phyloP scores from a whole-genome alignment of 2,329 filamentous ascomycete genomes.

The Ilyonectria destructans region DNA sequence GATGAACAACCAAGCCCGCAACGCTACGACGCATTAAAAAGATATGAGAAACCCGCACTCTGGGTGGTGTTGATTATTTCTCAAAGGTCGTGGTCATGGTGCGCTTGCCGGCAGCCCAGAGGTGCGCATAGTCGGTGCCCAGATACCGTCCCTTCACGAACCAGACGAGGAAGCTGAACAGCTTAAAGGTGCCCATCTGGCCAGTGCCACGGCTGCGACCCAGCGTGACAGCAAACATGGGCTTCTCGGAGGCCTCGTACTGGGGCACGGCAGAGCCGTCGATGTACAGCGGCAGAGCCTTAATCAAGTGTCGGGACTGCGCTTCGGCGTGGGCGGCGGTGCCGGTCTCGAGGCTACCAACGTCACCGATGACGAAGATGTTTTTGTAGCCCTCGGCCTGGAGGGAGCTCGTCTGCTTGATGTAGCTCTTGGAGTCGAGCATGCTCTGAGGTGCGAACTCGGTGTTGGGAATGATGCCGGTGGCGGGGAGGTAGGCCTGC shows the following conservation, averaged over 20 bases:
- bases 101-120: constrained; percentile 55
- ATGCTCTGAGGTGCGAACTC: constrained; percentile 59
- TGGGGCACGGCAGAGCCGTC: constrained; percentile 49
- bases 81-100: constrained; percentile 52
- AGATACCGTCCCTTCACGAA: constrained; percentile 58
- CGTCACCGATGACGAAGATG: constrained; percentile 64
- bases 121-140: constrained; percentile 53
- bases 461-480: constrained; percentile 63
- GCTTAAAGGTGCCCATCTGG: constrained; percentile 56
- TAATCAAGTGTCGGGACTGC: constrained; percentile 56
- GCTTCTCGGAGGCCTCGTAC: constrained; percentile 51
- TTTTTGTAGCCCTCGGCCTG: constrained; percentile 56
- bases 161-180: constrained; percentile 59
- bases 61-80: constrained; percentile 43
- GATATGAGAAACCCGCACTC: not conserved
- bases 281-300: constrained; percentile 55
- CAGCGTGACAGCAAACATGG: constrained; percentile 57
- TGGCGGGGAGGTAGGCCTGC: constrained; percentile 65
- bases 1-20: constrained; percentile 12
- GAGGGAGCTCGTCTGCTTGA: constrained; percentile 58
- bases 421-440: constrained; percentile 53
- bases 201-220: constrained; percentile 59
- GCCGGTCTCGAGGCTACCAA: constrained; percentile 57
- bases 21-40: constrained; percentile 10
- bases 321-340: constrained; percentile 53